Base-by-base conservation (phyloP, 1,139 yeast genomes). In the Lodderomyces elongisporus region DNA sequence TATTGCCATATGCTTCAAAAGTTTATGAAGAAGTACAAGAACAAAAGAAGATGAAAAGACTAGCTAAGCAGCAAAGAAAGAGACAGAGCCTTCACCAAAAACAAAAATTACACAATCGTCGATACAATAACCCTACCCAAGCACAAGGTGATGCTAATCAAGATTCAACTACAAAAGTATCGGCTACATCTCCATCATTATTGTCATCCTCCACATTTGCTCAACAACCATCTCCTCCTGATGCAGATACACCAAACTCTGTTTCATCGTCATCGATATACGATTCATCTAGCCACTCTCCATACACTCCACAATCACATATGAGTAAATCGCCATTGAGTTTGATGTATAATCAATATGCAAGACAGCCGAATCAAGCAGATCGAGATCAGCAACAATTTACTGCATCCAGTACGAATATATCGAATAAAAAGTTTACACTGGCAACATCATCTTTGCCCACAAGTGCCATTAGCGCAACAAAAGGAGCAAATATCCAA, bases 1-100 rank as follows among this genome's bases (percentile, higher is more conserved):
- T 43, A 23, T 31, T 43, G 22, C 46, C 45, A 8, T 43, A 36
- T 41, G 45, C 46, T 9, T 32, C 35, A 3, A 41, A 41, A 33
- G 43, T 42, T 10, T 25, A 37, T 13, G 37, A 38, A 32, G 45
- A 42, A 31, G 46, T 41, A 8, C 32, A 35, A 30, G 34, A 34
- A 21, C 27, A 30, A 26, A 30, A 16, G 17, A 25, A 31, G 18
- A 27, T 27, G 28, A 31, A 34, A 16, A 31, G 24, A 20, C 30
- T 28, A 27, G 22, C 30, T 16, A 17, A 23, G 21, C 25, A 33
- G 18, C 27, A 31, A 15, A 15, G 23, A n/a, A 30, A 27, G 26
- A 20, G 14, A 18, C 27, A 31, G 18, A 27, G 13, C 15, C 9
- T 17, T n/a, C n/a, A n/a, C n/a, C 6, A 28, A 28, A 25, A 28